phyloP scores from a whole-genome alignment of 1,284 basidiomycete genomes.

The Ustilago vetiveriae region DNA sequence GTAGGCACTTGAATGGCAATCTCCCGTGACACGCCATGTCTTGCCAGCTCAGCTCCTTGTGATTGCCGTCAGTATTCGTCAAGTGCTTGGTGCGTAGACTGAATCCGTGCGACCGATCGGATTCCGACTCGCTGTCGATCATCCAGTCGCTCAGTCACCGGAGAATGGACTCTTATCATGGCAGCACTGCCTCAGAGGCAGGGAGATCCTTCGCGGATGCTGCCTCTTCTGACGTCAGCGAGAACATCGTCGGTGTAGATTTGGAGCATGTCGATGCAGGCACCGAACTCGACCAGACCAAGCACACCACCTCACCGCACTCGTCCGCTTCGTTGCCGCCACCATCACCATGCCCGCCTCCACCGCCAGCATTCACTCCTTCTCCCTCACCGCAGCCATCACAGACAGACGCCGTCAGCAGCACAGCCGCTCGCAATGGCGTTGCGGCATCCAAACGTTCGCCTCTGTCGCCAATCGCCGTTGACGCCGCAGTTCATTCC shows the following conservation, averaged over 20 bases:
- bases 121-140: too few relatives aligned
- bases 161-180: conserved; percentile 6
- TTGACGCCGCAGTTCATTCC: not conserved
- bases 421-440: not conserved
- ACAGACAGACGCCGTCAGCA: conserved; percentile 3
- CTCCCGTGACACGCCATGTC: conserved; percentile 5
- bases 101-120: too few relatives aligned
- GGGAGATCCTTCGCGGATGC: not conserved
- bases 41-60: conserved; percentile 4
- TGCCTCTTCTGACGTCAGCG: not conserved
- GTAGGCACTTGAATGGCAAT: not conserved
- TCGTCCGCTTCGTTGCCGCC: conserved; percentile 28
- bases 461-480: not conserved
- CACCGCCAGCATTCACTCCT: conserved; percentile 42
- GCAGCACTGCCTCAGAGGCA: not conserved
- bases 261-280: not conserved
- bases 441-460: not conserved
- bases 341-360: conserved; percentile 25
- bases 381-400: conserved; percentile 37
- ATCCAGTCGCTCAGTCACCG: too few relatives aligned
- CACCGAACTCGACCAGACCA: not conserved
- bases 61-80: conserved; percentile 1
- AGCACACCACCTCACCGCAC: conserved; percentile 9
- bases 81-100: too few relatives aligned
- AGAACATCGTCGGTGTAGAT: not conserved